Evolutionary conservation across 352 stramenopile genomes (phyloP).

Genomic region (Pythium insidiosum): DNA sequence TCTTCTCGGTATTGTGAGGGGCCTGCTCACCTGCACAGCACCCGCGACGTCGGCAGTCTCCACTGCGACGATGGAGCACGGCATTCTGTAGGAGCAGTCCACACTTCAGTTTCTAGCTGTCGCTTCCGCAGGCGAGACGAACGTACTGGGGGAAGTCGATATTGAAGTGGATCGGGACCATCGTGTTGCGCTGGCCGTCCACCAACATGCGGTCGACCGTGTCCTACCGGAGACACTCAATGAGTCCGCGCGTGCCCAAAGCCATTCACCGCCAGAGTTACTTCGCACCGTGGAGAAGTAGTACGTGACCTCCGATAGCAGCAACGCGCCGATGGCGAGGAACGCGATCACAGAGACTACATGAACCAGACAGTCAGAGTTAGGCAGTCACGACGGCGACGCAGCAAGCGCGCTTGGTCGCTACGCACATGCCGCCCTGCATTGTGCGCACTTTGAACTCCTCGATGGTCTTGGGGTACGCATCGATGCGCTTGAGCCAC

Average conservation of each 20-base stretch:
- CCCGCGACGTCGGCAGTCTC: constrained; percentile 66
- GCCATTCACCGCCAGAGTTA: too few relatives aligned
- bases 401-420: neutral
- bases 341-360: constrained; percentile 70
- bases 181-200: constrained; percentile 55
- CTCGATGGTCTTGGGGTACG: constrained; percentile 84
- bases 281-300: constrained; percentile 53
- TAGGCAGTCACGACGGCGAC: neutral
- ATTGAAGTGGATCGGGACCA: constrained; percentile 76
- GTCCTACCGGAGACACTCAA: constrained; percentile 23
- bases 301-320: constrained; percentile 70
- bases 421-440: constrained; percentile 71
- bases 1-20: too few relatives aligned
- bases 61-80: too few relatives aligned
- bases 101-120: too few relatives aligned
- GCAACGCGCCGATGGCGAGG: constrained; percentile 47
- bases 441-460: constrained; percentile 86
- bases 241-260: too few relatives aligned
- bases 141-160: constrained; percentile 61
- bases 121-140: too few relatives aligned
- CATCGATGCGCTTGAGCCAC: constrained; percentile 51
- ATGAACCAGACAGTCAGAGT: constrained; percentile 1
- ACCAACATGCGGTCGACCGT: constrained; percentile 84
- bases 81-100: constrained; percentile 33
- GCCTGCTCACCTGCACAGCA: constrained; percentile 34